Percentiles rank a stretch among this genome's conserved stretches.
Conservation (phyloP, 163 green algal genomes). For the Chlamydomonas reinhardtii region DNA sequence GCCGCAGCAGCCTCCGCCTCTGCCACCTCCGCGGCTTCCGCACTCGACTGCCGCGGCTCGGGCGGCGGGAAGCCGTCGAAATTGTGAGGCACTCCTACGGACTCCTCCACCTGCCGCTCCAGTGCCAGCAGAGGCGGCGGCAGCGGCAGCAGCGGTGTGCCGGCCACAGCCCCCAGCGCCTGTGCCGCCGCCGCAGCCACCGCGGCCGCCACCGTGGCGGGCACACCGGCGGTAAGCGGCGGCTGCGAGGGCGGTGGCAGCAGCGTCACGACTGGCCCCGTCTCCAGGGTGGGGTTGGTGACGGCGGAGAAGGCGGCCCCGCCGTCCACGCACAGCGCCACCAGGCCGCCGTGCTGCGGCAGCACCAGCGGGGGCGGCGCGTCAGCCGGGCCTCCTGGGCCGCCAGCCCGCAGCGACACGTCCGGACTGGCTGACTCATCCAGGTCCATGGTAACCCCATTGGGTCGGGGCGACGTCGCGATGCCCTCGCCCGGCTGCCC, state of each 20-base stretch:
- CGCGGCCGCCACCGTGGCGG: background rate
- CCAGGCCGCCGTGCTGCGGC: slow-evolving; percentile 58
- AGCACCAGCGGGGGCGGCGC: slow-evolving; percentile 31
- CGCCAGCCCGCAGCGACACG: background rate
- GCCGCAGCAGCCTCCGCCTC: background rate
- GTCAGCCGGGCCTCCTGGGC: background rate
- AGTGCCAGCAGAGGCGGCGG: slow-evolving; percentile 13
- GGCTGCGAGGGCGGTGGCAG: background rate
- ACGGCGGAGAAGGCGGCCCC: background rate
- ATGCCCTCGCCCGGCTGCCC: no score
- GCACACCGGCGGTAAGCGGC: background rate
- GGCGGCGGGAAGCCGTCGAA: slow-evolving; percentile 55
- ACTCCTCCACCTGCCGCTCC: slow-evolving; percentile 36
- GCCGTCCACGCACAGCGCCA: slow-evolving; percentile 37
- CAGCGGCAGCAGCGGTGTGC: background rate
- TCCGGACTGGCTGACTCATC: background rate
- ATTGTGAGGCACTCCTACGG: slow-evolving; percentile 61
- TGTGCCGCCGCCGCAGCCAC: background rate
- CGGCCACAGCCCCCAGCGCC: background rate
- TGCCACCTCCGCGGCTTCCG: background rate
- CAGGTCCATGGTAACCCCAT: background rate
- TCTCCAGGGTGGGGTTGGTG: background rate
- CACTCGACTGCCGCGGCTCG: background rate
- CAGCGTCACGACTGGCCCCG: background rate
- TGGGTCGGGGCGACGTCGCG: no score